phyloP scores from a whole-genome alignment of 2,329 filamentous ascomycete species.

The Lasiodiplodia citricola region DNA sequence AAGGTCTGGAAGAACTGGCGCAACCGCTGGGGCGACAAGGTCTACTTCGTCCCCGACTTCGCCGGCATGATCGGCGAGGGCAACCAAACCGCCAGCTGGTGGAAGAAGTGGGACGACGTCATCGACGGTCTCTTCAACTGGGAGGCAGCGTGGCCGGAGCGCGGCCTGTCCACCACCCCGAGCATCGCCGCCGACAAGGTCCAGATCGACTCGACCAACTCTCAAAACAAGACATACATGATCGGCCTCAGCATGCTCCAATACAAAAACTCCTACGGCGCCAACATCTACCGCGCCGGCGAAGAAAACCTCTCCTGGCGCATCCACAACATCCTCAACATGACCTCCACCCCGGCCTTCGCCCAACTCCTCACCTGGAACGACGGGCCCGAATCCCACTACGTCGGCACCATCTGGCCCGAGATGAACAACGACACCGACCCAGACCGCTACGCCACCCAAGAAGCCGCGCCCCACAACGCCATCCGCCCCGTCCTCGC shows the following conservation, averaged over 20 bases:
- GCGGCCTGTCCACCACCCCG: not conserved
- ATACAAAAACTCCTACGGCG: conserved; percentile 41
- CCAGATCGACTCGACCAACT: conserved; percentile 33
- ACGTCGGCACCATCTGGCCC: conserved; percentile 43
- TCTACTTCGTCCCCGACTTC: conserved; percentile 44
- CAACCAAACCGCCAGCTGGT: conserved; percentile 38
- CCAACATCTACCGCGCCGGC: conserved; percentile 41
- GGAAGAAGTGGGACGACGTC: conserved; percentile 38
- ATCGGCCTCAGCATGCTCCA: conserved; percentile 37
- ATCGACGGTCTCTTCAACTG: conserved; percentile 47
- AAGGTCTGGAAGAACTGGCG: not conserved
- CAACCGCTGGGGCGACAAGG: conserved; percentile 1
- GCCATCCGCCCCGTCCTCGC: conserved; percentile 44
- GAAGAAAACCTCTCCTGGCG: conserved; percentile 44
- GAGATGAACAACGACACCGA: conserved; percentile 36
- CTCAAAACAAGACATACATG: conserved; percentile 41
- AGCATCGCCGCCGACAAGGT: conserved; percentile 33
- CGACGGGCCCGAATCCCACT: conserved; percentile 46
- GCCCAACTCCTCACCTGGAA: conserved; percentile 46
- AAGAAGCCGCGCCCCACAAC: conserved; percentile 35
- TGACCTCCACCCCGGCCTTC: conserved; percentile 36
- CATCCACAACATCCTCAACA: conserved; percentile 44
- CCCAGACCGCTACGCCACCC: conserved; percentile 33
- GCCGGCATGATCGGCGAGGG: conserved; percentile 34
- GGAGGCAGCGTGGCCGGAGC: conserved; percentile 44